Base-by-base conservation (phyloP, 2,329 filamentous ascomycete species). In the Ambrosiella xylebori region DNA sequence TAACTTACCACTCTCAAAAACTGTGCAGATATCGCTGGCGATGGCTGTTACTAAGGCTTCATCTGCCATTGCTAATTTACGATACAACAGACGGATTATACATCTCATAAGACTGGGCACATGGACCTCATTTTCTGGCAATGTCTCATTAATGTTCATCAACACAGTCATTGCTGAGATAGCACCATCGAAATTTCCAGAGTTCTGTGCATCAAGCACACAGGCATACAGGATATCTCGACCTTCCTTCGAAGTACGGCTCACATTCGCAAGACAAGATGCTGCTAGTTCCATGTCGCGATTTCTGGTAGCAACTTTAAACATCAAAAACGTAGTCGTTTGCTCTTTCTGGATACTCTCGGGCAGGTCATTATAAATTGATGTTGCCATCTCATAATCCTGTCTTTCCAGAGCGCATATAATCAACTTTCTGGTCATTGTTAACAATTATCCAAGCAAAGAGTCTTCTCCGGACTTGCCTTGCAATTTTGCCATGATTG, bases 161-260 rank as follows among this genome's bases (percentile, higher is more conserved):
- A 71, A 62, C 7, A 68, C 66, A 38, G 68, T 68, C 38, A 74
- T 64, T 7, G 70, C 70, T 11, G 64, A 62, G 27, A 71, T 59
- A 0, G 82, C 78, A 62, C 84, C 80, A 0, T 71, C 62, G 55
- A 77, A 81, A 61, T 88, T 79, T 0, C 81, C 80, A 0, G 73
- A 71, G 61, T 80, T 74, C 54, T 89, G 82, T 2, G 88, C 85
- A 67, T 94, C 88, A 36, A 88, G 71, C 19, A 88, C 79, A 64
- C 89, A 95, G 1, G 88, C 86, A 62, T 90, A 88, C 0, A 96
- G 73, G 49, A 88, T 78, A 12, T 81, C 80, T 17, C 74, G 72
- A 1, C 62, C 63, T 37, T 64, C 59, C 39, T 82, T 77, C 19
- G 76, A 74, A 0, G 71, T 66, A n/a, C 73, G 73, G 58, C 75